These are phyloP conservation scores for Tolypocladium tundrense DNA, from an alignment of 2,329 filamentous ascomycete genomes.

Conservation along the genomic window DNA sequence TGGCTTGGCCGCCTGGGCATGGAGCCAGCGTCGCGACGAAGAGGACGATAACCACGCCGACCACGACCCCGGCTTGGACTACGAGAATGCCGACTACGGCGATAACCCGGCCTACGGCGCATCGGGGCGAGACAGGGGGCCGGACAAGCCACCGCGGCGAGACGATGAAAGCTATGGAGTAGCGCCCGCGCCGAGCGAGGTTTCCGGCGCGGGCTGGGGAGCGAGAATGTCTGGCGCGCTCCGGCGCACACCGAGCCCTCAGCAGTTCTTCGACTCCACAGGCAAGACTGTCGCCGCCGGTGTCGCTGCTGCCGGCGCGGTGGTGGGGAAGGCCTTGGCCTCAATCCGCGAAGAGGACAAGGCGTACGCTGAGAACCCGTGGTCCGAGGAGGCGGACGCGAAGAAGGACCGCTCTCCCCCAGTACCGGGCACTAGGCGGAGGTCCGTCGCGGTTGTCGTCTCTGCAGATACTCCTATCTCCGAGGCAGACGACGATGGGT, in stretches of 20 bases:
- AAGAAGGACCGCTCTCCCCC: constrained; percentile 37
- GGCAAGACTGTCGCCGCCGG: constrained; percentile 73
- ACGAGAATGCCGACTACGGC: constrained; percentile 39
- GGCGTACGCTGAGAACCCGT: constrained; percentile 75
- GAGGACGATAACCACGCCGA: constrained; percentile 57
- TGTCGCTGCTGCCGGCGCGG: constrained; percentile 72
- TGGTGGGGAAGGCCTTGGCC: constrained; percentile 70
- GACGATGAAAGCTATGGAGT: constrained; percentile 33
- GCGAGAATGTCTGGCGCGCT: constrained; percentile 72
- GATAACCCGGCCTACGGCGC: constrained; percentile 41
- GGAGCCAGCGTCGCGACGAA: constrained; percentile 74
- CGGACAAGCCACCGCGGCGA: constrained; percentile 26
- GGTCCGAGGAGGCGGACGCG: constrained; percentile 81
- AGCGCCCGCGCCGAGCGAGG: constrained; percentile 16
- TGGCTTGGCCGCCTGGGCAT: constrained; percentile 82
- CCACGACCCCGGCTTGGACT: constrained; percentile 38
- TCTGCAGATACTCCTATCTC: constrained; percentile 62
- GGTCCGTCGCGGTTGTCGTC: constrained; percentile 79
- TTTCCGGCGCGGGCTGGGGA: constrained; percentile 49
- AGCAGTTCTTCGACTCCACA: constrained; percentile 78
- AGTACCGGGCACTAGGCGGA: constrained; percentile 43
- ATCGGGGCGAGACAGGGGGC: constrained; percentile 21
- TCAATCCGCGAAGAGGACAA: constrained; percentile 79
- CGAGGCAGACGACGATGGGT: constrained; percentile 45
- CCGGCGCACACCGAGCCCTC: constrained; percentile 72